Conservation (phyloP, 352 stramenopile species). For the Hyaloperonospora brassicae region DNA sequence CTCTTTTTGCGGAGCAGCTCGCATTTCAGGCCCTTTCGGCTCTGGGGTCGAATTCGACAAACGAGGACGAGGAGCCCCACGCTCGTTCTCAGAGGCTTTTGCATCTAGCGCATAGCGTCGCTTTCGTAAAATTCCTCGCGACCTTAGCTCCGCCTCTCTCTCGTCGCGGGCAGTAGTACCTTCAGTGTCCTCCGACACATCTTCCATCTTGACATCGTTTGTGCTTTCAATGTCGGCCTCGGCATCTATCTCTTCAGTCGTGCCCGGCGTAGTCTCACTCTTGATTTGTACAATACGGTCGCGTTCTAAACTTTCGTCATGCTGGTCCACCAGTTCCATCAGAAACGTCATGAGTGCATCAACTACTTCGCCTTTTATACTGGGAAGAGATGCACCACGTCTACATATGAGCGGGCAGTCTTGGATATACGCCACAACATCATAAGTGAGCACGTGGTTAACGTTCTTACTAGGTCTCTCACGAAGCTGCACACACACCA, state of each 20-base stretch:
- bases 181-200: slow-evolving; percentile 1
- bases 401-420: slow-evolving; percentile 29
- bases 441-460: slow-evolving; percentile 17
- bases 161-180: slow-evolving; percentile 1
- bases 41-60: slow-evolving; percentile 17
- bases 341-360: slow-evolving; percentile 41
- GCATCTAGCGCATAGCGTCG: slow-evolving; percentile 25
- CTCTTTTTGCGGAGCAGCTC: slow-evolving; percentile 2
- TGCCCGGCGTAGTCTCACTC: slow-evolving; percentile 3
- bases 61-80: slow-evolving; percentile 19
- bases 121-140: slow-evolving; percentile 26
- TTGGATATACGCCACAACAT: slow-evolving; percentile 34
- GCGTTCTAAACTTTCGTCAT: slow-evolving; percentile 24
- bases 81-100: slow-evolving; percentile 13
- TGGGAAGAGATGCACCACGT: slow-evolving; percentile 18
- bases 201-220: slow-evolving; percentile 1
- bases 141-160: slow-evolving; percentile 16
- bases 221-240: slow-evolving; percentile 2
- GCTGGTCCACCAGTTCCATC: slow-evolving; percentile 28
- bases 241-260: slow-evolving; percentile 2
- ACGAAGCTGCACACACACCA: slow-evolving; percentile 18
- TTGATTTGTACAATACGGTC: slow-evolving; percentile 15
- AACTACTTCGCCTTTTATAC: slow-evolving; percentile 33
- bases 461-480: slow-evolving; percentile 15
- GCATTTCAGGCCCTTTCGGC: slow-evolving; percentile 7